Evolutionary conservation across 768 basidiomycete genomes (phyloP).

Genomic region (Mycena epipterygia): DNA sequence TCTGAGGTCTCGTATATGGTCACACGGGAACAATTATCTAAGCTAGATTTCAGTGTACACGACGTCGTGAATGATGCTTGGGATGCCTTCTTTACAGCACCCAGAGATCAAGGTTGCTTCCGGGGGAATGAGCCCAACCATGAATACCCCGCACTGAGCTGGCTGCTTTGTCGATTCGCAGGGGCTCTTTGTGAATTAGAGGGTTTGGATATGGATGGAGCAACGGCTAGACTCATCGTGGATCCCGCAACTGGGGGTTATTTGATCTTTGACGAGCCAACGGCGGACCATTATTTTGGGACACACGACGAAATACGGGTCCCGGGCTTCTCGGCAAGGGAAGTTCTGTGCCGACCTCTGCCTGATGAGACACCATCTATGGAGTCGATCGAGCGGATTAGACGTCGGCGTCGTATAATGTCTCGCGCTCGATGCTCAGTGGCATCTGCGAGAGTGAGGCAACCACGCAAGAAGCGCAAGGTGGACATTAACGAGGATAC

Average conservation of each 20-base stretch:
- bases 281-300: constrained; percentile 22
- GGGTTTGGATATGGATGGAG: not conserved
- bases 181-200: constrained; percentile 4
- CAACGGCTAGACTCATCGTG: not conserved
- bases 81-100: not conserved
- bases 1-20: constrained; percentile 21
- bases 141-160: constrained; percentile 25
- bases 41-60: not conserved
- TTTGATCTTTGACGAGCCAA: constrained; percentile 16
- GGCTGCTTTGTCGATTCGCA: constrained; percentile 12
- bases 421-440: not conserved
- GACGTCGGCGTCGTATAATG: constrained; percentile 8
- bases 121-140: not conserved
- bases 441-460: not conserved
- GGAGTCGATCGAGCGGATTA: constrained; percentile 9
- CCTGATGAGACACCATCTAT: constrained; percentile 5
- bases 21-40: not conserved
- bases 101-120: not conserved
- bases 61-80: constrained; percentile 23
- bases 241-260: constrained; percentile 10
- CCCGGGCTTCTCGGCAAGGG: not conserved
- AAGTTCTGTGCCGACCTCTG: constrained; percentile 1
- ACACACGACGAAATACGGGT: constrained; percentile 2
- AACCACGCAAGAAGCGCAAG: not conserved
- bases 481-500: not conserved